Evolutionary conservation across 2,329 filamentous ascomycete genomes (phyloP).

Genomic region (Exophiala lecanii-corni): DNA sequence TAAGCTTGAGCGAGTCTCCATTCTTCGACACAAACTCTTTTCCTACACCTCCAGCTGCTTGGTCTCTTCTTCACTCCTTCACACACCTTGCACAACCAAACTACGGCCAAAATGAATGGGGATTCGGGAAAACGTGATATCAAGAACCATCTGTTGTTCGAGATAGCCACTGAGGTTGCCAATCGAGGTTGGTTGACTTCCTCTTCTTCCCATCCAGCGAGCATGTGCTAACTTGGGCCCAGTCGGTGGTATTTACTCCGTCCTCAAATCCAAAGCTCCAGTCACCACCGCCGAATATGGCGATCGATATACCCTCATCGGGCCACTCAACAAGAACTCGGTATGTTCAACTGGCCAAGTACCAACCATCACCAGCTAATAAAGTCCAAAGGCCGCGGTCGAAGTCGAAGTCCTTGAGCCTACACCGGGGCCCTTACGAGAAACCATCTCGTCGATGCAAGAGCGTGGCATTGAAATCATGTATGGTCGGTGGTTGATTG

Average conservation of each 20-base stretch:
- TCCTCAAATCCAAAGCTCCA: slow-evolving; percentile 97
- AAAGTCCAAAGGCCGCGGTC: slow-evolving; percentile 68
- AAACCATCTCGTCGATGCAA: slow-evolving; percentile 87
- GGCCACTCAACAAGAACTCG: slow-evolving; percentile 85
- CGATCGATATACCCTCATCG: slow-evolving; percentile 90
- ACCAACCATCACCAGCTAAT: slow-evolving; percentile 3
- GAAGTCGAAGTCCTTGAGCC: slow-evolving; percentile 93
- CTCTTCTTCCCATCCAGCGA: slow-evolving; percentile 14
- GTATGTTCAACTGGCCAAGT: slow-evolving; percentile 51
- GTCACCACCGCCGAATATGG: slow-evolving; percentile 99
- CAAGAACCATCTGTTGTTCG: slow-evolving; percentile 92
- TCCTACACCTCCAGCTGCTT: neutral
- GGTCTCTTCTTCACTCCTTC: too few relatives aligned
- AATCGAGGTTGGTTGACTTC: slow-evolving; percentile 66
- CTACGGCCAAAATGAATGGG: slow-evolving; percentile 26
- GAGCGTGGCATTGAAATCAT: slow-evolving; percentile 84
- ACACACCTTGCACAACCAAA: neutral
- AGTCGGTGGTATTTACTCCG: slow-evolving; percentile 99
- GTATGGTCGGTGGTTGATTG: slow-evolving; percentile 96
- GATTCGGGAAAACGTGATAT: slow-evolving; percentile 59
- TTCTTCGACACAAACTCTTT: slow-evolving; percentile 4
- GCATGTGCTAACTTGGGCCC: slow-evolving; percentile 19
- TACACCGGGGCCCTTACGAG: slow-evolving; percentile 69
- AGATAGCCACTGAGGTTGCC: slow-evolving; percentile 93
- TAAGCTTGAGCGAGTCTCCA: slow-evolving; percentile 8